A percentile compares a stretch with the other conserved stretches of the same genome.
Conservation (phyloP, 805 yeast species). For the Wickerhamomyces sydowiorum region DNA sequence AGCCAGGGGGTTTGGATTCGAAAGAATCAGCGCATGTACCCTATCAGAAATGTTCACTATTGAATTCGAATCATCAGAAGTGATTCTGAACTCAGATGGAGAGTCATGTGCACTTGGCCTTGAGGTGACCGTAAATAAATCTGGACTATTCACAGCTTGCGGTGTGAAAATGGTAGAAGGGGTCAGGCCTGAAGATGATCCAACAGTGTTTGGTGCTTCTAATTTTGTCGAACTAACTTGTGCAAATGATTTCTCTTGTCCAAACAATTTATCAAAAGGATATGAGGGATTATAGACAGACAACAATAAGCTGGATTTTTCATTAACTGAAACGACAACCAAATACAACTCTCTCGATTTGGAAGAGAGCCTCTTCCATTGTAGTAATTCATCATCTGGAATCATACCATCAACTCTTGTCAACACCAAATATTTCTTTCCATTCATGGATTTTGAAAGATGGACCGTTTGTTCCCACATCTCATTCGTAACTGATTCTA, state of each 20-base stretch:
- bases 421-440: slow-evolving; percentile 56
- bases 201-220: slow-evolving; percentile 17
- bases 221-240: slow-evolving; percentile 4
- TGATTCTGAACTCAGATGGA: slow-evolving; percentile 9
- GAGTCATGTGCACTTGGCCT: slow-evolving; percentile 10
- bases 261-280: slow-evolving; percentile 29
- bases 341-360: slow-evolving; percentile 49
- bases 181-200: slow-evolving; percentile 21
- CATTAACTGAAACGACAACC: slow-evolving; percentile 65
- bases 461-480: slow-evolving; percentile 56
- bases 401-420: slow-evolving; percentile 69
- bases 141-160: slow-evolving; percentile 22
- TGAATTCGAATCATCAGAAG: slow-evolving; percentile 16
- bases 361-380: slow-evolving; percentile 70
- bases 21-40: slow-evolving; percentile 53
- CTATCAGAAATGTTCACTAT: slow-evolving; percentile 47
- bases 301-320: slow-evolving; percentile 43
- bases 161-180: slow-evolving; percentile 23
- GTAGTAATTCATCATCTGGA: slow-evolving; percentile 76
- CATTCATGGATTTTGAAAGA: slow-evolving; percentile 26
- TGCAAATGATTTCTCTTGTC: slow-evolving; percentile 17
- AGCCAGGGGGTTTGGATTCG: slow-evolving; percentile 57
- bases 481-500: slow-evolving; percentile 57
- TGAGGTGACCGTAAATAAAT: slow-evolving; percentile 13
- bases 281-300: slow-evolving; percentile 25